Evolutionary conservation across 2,329 filamentous ascomycete species (phyloP).

Genomic region (Claviceps spartinae): DNA sequence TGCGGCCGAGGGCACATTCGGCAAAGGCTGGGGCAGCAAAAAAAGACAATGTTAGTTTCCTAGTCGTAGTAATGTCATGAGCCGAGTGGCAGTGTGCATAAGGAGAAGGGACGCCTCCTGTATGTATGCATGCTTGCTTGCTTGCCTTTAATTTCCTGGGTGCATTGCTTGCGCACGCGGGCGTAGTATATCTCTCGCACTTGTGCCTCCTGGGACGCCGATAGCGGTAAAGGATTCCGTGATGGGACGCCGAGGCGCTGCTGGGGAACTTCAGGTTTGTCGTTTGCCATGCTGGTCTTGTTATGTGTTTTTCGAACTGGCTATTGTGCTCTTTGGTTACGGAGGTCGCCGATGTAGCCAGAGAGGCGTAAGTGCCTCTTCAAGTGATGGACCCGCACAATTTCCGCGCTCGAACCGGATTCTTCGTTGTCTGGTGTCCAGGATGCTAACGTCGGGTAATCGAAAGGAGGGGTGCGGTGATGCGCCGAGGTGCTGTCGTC

Average conservation of each 20-base stretch:
- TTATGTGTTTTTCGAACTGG: neutral
- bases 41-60: neutral
- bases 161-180: conserved; percentile 62
- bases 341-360: too few species aligned
- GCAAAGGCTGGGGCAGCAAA: conserved; percentile 52
- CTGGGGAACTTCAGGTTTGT: conserved; percentile 21
- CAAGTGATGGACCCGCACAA: too few species aligned
- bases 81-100: neutral
- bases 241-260: conserved; percentile 37
- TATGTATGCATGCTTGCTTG: neutral
- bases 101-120: neutral
- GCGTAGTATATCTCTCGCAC: conserved; percentile 71
- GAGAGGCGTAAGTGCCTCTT: too few species aligned
- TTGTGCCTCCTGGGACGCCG: conserved; percentile 67
- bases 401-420: too few species aligned
- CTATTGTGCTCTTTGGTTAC: too few species aligned
- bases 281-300: conserved; percentile 6
- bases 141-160: conserved; percentile 62
- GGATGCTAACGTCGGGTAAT: too few species aligned
- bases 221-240: conserved; percentile 71
- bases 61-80: neutral
- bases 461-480: too few species aligned
- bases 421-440: too few species aligned
- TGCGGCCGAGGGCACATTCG: conserved; percentile 73
- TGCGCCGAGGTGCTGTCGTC: too few species aligned